Evolutionary conservation across 352 stramenopile species (phyloP), one percentile per base, ranked within the genome.

Genomic region (Elongisporangium anandrum): DNA sequence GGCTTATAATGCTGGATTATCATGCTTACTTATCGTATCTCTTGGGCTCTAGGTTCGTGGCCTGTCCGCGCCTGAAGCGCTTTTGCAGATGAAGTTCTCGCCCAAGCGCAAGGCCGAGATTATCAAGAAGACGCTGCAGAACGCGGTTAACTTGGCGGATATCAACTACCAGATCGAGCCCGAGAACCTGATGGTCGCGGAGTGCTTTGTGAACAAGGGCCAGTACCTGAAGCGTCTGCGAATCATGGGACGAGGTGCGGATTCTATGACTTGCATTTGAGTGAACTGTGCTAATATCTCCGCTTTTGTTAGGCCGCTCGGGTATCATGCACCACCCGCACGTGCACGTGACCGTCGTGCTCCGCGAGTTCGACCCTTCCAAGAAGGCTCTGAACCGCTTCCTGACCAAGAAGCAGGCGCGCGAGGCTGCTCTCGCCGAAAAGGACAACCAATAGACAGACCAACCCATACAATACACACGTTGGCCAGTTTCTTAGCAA

Each of bases 141-240:
- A 93, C 66, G 85, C 85, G 26, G 77, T 95, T 65, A 95, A 95
- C 72, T 59, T 95, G 57, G 85, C 85, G 15, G 85, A 95, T 64
- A 95, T 95, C 60, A 88, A 91, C 67, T 92, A 91, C 73, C 79
- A 90, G 71, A 91, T 95, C 65, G 83, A 95, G 61, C 85, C 85
- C 3, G 71, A 87, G 60, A 92, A 92, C 65, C 72, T 95, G 54
- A 80, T 90, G 72, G 70, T 95, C 38, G 69, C 82, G 45, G 81
- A 95, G 69, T 90, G 81, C 65, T 93, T 95, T 49, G 83, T 95
- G 50, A 93, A 90, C 72, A 92, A 93, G 64, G 85, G 85, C 48
- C 68, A 81, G 47, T 92, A 79, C 68, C 71, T 95, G 29, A 95
- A 95, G 77, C 85, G 85, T 55, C 60, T 92, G 59, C 79, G 81